Base-by-base conservation (phyloP, 768 basidiomycete genomes). In the Cyathus striatus region DNA sequence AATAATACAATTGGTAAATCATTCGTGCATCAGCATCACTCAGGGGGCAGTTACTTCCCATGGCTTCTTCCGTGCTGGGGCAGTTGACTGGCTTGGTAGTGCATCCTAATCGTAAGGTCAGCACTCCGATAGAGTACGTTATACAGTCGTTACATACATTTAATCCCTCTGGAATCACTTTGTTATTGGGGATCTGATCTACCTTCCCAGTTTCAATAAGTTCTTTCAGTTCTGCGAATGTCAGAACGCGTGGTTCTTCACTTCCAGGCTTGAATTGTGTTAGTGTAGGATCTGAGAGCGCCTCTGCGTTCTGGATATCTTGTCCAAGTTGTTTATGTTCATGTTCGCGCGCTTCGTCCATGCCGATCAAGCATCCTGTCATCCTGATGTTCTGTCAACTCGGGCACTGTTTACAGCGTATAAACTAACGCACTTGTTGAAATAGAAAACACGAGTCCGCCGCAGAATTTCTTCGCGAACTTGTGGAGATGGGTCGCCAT, bases 161-260 rank as follows among this genome's bases (percentile, higher is more conserved):
- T 25, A 90, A 51, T 2, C 57, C 64, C n/a, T 82, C 70, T 0
- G 83, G 79, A 35, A 90, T 86, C 42, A 71, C 46, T 50, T 81
- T 86, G 57, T 89, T 90, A 53, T 90, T 85, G 1, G 88, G 88
- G 26, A 90, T 87, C 55, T 80, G 63, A 49, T 86, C 83, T 3
- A 78, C 75, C 48, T 72, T 78, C 14, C 86, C 87, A 16, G 82
- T 68, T 51, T 86, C 78, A 45, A 90, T 85, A 45, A 90, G 65
- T 25, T 70, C 69, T 52, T 86, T 78, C 41, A 90, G 62, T 58
- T 90, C 81, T 1, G 76, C 66, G 49, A 90, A 83, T 0, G 78
- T 78, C 45, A 89, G 63, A 21, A 70, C 60, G 13, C 61, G 73
- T n/a, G 65, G 56, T 49, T 76, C 70, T 13, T 55, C 47, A 18